These are phyloP conservation scores for Fomitopsis pulvina DNA, from an alignment of 768 basidiomycete genomes.

Conservation along the genomic window DNA sequence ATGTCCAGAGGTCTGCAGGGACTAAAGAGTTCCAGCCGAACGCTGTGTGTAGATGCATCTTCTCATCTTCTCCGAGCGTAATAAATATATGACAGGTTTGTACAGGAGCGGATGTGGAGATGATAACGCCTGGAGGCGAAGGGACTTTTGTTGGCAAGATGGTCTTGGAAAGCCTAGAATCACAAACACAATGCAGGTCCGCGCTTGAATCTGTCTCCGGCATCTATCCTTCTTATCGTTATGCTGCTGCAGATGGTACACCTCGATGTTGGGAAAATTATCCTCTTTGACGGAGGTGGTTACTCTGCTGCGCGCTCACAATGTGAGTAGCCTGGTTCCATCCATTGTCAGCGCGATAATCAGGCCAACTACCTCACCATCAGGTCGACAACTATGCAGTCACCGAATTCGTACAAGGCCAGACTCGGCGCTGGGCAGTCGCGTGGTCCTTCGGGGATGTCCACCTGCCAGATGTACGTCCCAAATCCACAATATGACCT, in stretches of 20 bases:
- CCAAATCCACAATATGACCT: too few species aligned
- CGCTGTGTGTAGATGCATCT: slow-evolving; percentile 43
- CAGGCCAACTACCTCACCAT: too few species aligned
- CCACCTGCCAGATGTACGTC: slow-evolving; percentile 76
- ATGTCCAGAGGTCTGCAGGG: slow-evolving; percentile 51
- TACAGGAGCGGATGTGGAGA: slow-evolving; percentile 81
- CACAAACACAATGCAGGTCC: slow-evolving; percentile 54
- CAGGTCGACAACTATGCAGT: slow-evolving; percentile 87
- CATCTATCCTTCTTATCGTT: neutral
- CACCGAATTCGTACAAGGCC: slow-evolving; percentile 78
- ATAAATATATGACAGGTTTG: slow-evolving; percentile 48
- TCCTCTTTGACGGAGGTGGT: slow-evolving; percentile 65
- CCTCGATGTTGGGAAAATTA: slow-evolving; percentile 87
- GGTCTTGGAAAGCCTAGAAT: slow-evolving; percentile 60
- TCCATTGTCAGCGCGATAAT: neutral
- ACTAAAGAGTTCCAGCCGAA: slow-evolving; percentile 61
- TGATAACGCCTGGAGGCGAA: slow-evolving; percentile 89
- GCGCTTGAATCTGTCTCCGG: neutral
- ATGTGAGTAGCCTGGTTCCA: slow-evolving; percentile 28
- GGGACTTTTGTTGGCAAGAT: slow-evolving; percentile 68
- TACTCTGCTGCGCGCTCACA: slow-evolving; percentile 37
- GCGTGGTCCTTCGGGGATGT: slow-evolving; percentile 72
- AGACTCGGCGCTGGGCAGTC: slow-evolving; percentile 88
- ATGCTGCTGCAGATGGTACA: slow-evolving; percentile 66
- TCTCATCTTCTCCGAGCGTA: neutral